These are phyloP conservation scores for Aspergillus incahuasiensis DNA, from an alignment of 495 filamentous ascomycete species.

Conservation along the genomic window DNA sequence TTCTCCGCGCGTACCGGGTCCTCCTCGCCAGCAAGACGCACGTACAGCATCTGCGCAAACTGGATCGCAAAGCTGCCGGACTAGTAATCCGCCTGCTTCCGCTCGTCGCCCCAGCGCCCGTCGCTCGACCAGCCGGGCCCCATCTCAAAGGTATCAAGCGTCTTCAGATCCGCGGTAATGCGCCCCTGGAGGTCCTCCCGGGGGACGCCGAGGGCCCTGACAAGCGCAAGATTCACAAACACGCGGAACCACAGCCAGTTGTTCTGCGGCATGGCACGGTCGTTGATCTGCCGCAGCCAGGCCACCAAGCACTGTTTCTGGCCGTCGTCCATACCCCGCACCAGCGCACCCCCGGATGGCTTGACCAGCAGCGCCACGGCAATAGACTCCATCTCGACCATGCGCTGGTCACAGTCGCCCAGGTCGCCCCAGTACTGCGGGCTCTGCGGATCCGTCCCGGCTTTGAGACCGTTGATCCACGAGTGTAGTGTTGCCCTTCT, in stretches of 20 bases:
- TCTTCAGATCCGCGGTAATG: conserved; percentile 13
- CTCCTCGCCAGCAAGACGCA: conserved; percentile 13
- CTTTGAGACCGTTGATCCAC: conserved; percentile 19
- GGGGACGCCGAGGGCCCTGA: conserved; percentile 13
- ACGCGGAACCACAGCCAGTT: conserved; percentile 27
- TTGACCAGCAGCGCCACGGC: conserved; percentile 17
- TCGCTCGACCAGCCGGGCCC: conserved; percentile 73
- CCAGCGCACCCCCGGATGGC: no score
- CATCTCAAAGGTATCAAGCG: conserved; percentile 30
- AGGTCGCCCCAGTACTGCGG: conserved; percentile 25
- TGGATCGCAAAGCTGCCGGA: conserved; percentile 26
- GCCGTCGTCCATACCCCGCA: not conserved
- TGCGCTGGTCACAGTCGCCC: conserved; percentile 19
- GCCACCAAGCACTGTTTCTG: not conserved
- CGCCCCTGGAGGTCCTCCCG: conserved; percentile 5
- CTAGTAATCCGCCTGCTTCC: conserved; percentile 24
- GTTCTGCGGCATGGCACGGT: conserved; percentile 19
- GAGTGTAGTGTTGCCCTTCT: not conserved
- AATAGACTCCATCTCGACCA: conserved; percentile 25
- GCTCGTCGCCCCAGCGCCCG: conserved; percentile 51
- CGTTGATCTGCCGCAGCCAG: conserved; percentile 21
- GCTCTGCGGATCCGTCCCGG: conserved; percentile 17
- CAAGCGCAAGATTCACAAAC: conserved; percentile 20
- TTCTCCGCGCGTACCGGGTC: conserved; percentile 44
- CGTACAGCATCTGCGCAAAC: conserved; percentile 21